Evolutionary conservation across 2,329 filamentous ascomycete genomes (phyloP).

Genomic region (Trichoderma sp.): DNA sequence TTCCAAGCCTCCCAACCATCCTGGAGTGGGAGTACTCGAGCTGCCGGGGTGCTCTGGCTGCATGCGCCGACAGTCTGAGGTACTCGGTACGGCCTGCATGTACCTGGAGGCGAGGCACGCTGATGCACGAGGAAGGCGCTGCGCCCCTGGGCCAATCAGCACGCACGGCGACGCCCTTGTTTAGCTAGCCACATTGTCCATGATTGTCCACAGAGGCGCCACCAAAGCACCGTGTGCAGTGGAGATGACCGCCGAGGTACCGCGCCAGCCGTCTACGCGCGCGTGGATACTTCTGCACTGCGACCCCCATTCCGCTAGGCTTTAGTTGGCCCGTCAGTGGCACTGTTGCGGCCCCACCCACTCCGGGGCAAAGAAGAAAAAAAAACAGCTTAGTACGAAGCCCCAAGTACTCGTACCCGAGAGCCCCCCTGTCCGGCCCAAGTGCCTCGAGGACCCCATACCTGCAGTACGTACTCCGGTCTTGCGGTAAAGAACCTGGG

Average conservation of each 20-base stretch:
- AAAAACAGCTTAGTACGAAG: neutral
- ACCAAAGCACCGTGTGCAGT: neutral
- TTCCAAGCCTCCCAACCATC: constrained; percentile 21
- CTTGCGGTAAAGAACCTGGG: constrained; percentile 21
- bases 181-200: constrained; percentile 19
- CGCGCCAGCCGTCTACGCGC: constrained; percentile 1
- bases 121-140: constrained; percentile 17
- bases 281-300: constrained; percentile 19
- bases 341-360: constrained; percentile 18
- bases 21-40: constrained; percentile 4
- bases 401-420: constrained; percentile 3
- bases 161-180: constrained; percentile 3
- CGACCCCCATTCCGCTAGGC: constrained; percentile 27
- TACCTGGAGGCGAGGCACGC: constrained; percentile 26
- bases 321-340: constrained; percentile 31
- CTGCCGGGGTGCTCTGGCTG: neutral
- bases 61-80: neutral
- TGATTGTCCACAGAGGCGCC: constrained; percentile 20
- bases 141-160: constrained; percentile 20
- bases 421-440: constrained; percentile 9
- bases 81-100: neutral
- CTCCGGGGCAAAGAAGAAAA: constrained; percentile 16
- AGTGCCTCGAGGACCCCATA: neutral
- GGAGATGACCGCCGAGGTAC: constrained; percentile 13
- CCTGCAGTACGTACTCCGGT: constrained; percentile 9